Conservation (phyloP, 2,329 filamentous ascomycete species). For the Epichloe aotearoae region DNA sequence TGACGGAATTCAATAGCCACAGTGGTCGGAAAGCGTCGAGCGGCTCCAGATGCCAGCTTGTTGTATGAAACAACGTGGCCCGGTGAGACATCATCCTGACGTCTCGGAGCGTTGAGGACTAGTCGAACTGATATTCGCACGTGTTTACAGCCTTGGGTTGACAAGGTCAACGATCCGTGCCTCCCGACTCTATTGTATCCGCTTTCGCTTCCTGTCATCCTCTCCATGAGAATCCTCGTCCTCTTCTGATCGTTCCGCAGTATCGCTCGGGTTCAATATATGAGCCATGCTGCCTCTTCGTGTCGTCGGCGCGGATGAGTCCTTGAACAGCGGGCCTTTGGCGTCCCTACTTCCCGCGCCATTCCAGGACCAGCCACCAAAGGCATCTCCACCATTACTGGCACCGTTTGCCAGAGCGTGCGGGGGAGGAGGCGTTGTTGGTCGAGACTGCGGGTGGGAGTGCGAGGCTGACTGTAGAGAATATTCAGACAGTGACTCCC, state of each 20-base stretch:
- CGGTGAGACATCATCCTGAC: neutral
- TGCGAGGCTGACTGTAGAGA: constrained; percentile 34
- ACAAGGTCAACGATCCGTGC: neutral
- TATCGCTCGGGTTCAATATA: constrained; percentile 48
- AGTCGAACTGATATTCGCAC: too few species aligned
- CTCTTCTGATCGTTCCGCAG: constrained; percentile 40
- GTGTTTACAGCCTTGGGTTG: too few species aligned
- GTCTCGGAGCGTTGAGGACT: too few species aligned
- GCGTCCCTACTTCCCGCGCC: constrained; percentile 34
- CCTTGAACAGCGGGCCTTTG: constrained; percentile 36
- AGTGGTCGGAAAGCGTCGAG: neutral
- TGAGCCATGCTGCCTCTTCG: constrained; percentile 49
- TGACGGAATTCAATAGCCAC: neutral
- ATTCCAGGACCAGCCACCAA: constrained; percentile 45
- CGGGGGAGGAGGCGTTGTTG: constrained; percentile 40
- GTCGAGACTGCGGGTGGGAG: constrained; percentile 34
- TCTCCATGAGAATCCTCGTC: constrained; percentile 42
- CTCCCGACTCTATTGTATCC: constrained; percentile 29
- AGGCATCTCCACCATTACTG: constrained; percentile 26
- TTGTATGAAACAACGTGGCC: neutral
- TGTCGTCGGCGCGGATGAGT: constrained; percentile 43
- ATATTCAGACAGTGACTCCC: constrained; percentile 44
- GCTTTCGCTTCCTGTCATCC: constrained; percentile 49
- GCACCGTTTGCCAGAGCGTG: constrained; percentile 29
- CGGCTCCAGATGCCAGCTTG: neutral